Base-by-base conservation (phyloP, 2,329 filamentous ascomycete species). In the Botrytis fabae region DNA sequence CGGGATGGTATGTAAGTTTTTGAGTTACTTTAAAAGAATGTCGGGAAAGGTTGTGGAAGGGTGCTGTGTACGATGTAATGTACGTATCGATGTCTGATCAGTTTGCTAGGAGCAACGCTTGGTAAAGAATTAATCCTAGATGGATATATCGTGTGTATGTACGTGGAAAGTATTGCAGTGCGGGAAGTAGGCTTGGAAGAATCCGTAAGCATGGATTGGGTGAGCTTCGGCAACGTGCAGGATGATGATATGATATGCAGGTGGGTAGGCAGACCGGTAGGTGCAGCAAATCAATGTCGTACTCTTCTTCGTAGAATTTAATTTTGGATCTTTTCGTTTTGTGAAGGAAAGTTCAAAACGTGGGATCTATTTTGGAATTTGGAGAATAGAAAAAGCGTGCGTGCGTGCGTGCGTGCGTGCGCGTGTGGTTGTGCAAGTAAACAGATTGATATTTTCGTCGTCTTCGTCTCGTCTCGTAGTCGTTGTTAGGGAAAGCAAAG, bases 171-270 rank as follows among this genome's bases (percentile, higher is more conserved):
- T 68, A 68, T 68, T 40, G 48, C 65, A n/a, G 64, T 54, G 32
- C 64, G 42, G 48, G 28, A 57, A 8, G 42, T 51, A 35, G 25
- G 46, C n/a, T 28, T 54, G 46, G 46, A 54, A 32, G 18, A 68
- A 42, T 68, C 46, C 64, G 46, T 42, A 16, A 68, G 35, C 46
- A 57, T 57, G 64, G 46, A 68, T 68, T 54, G 48, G 64, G 25
- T 40, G 64, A 68, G 64, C 64, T 68, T 54, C 64, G 64, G 64
- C n/a, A 68, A 28, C 35, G 40, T 40, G 64, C 64, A 57, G 65
- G 44, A 42, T 57, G 64, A 68, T 68, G 65, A 68, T 68, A 57
- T 68, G 48, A 42, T 68, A 57, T 68, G 35, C 65, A 68, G 65
- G 65, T 57, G 65, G 48, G 35, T 68, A 68, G 48, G 65, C 65